Base-by-base conservation (phyloP, 345 rosid genomes). In the Crucihimalaya himalaica region DNA sequence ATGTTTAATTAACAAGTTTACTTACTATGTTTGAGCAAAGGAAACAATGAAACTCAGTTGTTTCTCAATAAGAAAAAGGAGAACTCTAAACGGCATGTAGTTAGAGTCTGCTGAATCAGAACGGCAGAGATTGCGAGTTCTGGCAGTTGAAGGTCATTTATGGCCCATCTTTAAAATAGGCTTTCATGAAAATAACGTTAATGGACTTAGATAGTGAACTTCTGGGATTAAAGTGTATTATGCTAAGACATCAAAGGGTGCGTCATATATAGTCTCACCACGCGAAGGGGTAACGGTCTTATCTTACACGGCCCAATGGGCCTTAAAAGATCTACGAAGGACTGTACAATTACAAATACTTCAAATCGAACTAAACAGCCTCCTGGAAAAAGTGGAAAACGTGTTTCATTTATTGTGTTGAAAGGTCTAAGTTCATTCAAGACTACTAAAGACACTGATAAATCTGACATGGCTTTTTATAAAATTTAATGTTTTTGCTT, bases 21-120 rank as follows among this genome's bases (percentile, higher is more conserved):
- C 20, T 6, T 15, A 40, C 20, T 6, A 12, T 16, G 5, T 2
- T 32, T 21, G 9, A 14, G 13, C 43, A 20, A 65, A 48, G 12
- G 8, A 65, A 64, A 23, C 31, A 23, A 23, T 25, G 14, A 23
- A 15, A 40, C 0, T 23, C 4, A 43, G n/a, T n/a, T 8, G 32
- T 5, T 15, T 61, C 23, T 48, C 1, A 20, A 5, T 50, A 2
- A n/a, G n/a, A n/a, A n/a, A n/a, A 61, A 18, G 13, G 5, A 12
- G 37, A 58, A n/a, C 43, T 64, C 2, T 5, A 66, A 47, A 52
- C 37, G 43, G 61, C 66, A 58, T 19, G 72, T 66, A 66, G 73
- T 51, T 67, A 51, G 14, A 14, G 2, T 39, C 47, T 42, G 4
- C 19, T 3, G 21, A 21, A 59, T 18, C 6, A 51, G 28, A 58